A percentile compares a stretch with the other conserved stretches of the same genome.
Evolutionary conservation across 176 grass and related monocot species (phyloP).

Genomic region (Alloteropsis semialata): DNA sequence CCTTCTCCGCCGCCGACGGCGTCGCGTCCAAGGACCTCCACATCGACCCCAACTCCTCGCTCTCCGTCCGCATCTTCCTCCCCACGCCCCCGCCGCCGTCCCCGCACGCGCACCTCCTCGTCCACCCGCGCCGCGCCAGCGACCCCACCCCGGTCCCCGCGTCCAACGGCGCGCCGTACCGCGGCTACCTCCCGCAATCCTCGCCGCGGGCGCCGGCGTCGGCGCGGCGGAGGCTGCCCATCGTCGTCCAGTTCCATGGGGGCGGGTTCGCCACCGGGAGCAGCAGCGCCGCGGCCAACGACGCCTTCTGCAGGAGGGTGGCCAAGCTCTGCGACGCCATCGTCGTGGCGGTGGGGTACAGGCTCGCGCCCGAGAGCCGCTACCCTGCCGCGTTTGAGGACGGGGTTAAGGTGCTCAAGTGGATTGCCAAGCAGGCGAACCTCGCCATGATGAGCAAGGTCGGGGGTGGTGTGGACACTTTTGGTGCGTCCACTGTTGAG

Average conservation of each 20-base stretch:
- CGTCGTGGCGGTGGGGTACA: conserved; percentile 72
- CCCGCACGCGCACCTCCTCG: conserved; percentile 7
- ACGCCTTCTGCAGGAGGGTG: conserved; percentile 81
- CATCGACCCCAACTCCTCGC: conserved; percentile 68
- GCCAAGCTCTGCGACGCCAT: conserved; percentile 83
- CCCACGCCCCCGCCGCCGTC: conserved; percentile 45
- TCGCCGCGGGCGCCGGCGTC: conserved; percentile 22
- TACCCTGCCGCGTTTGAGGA: conserved; percentile 91
- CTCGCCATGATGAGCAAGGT: conserved; percentile 61
- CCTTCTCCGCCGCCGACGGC: conserved; percentile 61
- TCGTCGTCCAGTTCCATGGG: conserved; percentile 90
- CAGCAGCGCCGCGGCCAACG: conserved; percentile 64
- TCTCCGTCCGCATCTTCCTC: conserved; percentile 73
- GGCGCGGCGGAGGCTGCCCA: conserved; percentile 50
- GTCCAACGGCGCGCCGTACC: conserved; percentile 24
- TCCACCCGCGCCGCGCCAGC: conserved; percentile 41
- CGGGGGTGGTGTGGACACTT: conserved; percentile 50
- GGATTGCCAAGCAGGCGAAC: conserved; percentile 88
- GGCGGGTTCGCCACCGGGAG: conserved; percentile 76
- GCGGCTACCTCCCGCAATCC: conserved; percentile 60
- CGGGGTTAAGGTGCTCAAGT: conserved; percentile 73
- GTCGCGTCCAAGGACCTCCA: conserved; percentile 85
- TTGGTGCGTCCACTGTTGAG: conserved; percentile 73
- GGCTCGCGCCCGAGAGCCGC: conserved; percentile 73
- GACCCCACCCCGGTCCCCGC: conserved; percentile 23